These are phyloP conservation scores for Colletotrichum sp. DNA, from an alignment of 2,329 filamentous ascomycete genomes.

Conservation along the genomic window DNA sequence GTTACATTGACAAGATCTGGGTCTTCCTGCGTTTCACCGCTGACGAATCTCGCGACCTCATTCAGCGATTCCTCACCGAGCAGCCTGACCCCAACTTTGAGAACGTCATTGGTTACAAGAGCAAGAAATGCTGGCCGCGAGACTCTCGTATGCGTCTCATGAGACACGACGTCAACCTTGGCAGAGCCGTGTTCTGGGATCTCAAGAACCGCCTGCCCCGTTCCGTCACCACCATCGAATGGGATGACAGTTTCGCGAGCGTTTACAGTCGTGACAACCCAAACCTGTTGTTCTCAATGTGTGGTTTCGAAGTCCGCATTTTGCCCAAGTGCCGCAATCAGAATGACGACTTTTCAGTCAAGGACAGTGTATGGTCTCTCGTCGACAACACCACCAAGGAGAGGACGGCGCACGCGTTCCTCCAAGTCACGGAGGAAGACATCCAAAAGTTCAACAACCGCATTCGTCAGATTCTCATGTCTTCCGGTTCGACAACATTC, in stretches of 20 bases:
- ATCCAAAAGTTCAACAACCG: conserved; percentile 99
- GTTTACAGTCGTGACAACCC: conserved; percentile 99
- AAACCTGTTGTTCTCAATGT: conserved; percentile 97
- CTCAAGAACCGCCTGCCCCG: conserved; percentile 94
- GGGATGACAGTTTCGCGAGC: conserved; percentile 98
- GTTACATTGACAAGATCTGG: conserved; percentile 99
- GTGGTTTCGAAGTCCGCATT: conserved; percentile 95
- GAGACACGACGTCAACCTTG: conserved; percentile 98
- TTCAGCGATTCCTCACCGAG: conserved; percentile 96
- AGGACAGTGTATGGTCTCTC: conserved; percentile 97
- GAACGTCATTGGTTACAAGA: conserved; percentile 98
- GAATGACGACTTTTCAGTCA: conserved; percentile 95
- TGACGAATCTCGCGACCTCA: conserved; percentile 93
- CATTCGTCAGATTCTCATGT: conserved; percentile 98
- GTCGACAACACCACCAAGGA: conserved; percentile 98
- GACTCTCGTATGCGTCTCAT: conserved; percentile 98
- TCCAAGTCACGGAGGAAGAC: conserved; percentile 97
- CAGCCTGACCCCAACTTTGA: conserved; percentile 99
- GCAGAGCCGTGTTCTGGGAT: conserved; percentile 98
- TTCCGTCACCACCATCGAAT: conserved; percentile 96
- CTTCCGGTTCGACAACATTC: conserved; percentile 97
- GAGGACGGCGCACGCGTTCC: conserved; percentile 93
- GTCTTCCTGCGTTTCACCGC: conserved; percentile 94
- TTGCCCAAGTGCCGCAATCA: conserved; percentile 93
- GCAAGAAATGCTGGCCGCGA: conserved; percentile 99